Conservation (phyloP, 441 rosid species). For the Euphorbia schlechtendalii region DNA sequence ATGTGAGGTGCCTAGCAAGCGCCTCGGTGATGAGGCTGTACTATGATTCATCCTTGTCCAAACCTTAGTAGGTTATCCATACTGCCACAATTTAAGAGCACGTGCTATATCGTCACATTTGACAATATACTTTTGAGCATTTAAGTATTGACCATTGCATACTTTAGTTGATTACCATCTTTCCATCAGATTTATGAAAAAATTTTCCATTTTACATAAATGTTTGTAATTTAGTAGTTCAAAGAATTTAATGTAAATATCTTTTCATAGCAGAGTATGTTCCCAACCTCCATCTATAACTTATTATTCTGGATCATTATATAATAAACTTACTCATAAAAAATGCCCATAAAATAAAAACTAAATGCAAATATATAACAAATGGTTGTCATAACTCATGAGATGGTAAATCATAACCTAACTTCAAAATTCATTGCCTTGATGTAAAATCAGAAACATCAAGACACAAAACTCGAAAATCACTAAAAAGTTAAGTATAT, state of each 20-base stretch:
- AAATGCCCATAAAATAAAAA: neutral
- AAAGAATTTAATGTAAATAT: neutral
- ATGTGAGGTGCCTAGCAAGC: too few relatives aligned
- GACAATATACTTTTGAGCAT: neutral
- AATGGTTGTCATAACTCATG: neutral
- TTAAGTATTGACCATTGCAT: too few relatives aligned
- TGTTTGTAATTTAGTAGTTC: too few relatives aligned
- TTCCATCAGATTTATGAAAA: neutral
- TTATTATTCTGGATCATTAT: neutral
- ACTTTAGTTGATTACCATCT: neutral
- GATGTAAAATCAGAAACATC: neutral
- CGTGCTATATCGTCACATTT: neutral
- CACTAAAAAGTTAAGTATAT: neutral
- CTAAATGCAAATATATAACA: neutral
- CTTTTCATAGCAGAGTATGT: neutral
- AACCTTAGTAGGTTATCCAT: too few relatives aligned
- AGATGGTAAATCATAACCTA: neutral
- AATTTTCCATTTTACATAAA: neutral
- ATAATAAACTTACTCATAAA: neutral
- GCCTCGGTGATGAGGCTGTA: too few relatives aligned
- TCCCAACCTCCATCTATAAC: neutral
- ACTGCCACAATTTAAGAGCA: neutral
- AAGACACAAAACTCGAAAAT: neutral
- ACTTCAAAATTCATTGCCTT: neutral
- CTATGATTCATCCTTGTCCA: neutral